Evolutionary conservation across 371 early-diverging fungal species (phyloP).

Genomic region (Funneliformis caledonium): DNA sequence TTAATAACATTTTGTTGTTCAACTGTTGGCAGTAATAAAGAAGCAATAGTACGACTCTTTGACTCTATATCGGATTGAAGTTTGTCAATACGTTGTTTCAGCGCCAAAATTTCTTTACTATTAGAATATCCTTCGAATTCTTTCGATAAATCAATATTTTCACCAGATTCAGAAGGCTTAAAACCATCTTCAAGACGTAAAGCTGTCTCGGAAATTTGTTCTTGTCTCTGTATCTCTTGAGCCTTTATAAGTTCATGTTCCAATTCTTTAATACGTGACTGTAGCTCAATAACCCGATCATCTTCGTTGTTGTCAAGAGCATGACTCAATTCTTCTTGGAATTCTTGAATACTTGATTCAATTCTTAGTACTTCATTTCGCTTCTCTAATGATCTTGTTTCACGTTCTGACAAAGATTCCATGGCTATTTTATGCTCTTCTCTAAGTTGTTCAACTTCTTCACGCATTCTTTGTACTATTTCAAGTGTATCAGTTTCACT

Average conservation of each 20-base stretch:
- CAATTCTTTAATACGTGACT: constrained; percentile 32
- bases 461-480: constrained; percentile 29
- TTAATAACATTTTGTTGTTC: constrained; percentile 31
- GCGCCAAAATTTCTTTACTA: background rate
- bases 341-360: constrained; percentile 40
- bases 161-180: background rate
- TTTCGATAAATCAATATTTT: background rate
- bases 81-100: constrained; percentile 29
- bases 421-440: constrained; percentile 36
- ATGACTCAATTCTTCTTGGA: constrained; percentile 48
- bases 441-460: constrained; percentile 33
- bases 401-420: constrained; percentile 35
- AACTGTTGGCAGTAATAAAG: constrained; percentile 11
- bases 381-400: constrained; percentile 39
- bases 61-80: constrained; percentile 32
- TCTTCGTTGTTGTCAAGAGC: constrained; percentile 43
- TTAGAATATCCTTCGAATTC: background rate
- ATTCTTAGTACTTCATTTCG: constrained; percentile 42
- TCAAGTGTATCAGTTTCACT: constrained; percentile 38
- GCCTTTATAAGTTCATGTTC: background rate
- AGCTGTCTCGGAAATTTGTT: background rate
- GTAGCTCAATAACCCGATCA: background rate
- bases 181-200: constrained; percentile 6
- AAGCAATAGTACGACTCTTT: constrained; percentile 35
- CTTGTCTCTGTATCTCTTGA: background rate